Conservation (phyloP, 2,329 filamentous ascomycete genomes). For the Botrytis paeoniae region DNA sequence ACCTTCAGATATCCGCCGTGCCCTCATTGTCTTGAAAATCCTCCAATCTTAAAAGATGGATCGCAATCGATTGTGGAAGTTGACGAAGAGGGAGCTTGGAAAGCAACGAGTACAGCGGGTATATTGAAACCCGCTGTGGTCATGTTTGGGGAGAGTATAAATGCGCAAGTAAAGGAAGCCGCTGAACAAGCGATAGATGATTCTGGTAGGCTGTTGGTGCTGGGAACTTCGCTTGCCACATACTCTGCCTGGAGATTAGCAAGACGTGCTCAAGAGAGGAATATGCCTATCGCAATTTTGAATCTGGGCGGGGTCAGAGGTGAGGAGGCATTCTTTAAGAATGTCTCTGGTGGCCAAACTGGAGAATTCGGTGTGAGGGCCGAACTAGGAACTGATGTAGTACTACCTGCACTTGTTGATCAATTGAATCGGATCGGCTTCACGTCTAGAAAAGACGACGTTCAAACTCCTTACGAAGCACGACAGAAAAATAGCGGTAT, state of each 20-base stretch:
- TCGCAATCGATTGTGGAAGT: slow-evolving; percentile 59
- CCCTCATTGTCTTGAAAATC: slow-evolving; percentile 68
- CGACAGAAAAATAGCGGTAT: slow-evolving; percentile 36
- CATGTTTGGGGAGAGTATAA: slow-evolving; percentile 94
- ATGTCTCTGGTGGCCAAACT: slow-evolving; percentile 50
- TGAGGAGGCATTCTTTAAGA: slow-evolving; percentile 68
- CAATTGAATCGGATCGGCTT: slow-evolving; percentile 41
- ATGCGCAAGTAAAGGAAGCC: slow-evolving; percentile 62
- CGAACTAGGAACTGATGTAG: slow-evolving; percentile 55
- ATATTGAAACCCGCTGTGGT: slow-evolving; percentile 89
- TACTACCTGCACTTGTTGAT: slow-evolving; percentile 57
- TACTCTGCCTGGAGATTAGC: slow-evolving; percentile 93
- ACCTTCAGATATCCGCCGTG: slow-evolving; percentile 91
- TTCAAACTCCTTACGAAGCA: slow-evolving; percentile 30
- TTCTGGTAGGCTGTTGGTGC: slow-evolving; percentile 69
- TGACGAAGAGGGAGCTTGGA: slow-evolving; percentile 80
- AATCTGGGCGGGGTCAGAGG: slow-evolving; percentile 84
- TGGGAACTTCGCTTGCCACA: slow-evolving; percentile 89
- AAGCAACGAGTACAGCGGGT: slow-evolving; percentile 62
- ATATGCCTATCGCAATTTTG: slow-evolving; percentile 82
- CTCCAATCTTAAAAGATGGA: slow-evolving; percentile 56
- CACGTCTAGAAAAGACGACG: slow-evolving; percentile 33
- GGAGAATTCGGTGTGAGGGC: slow-evolving; percentile 55
- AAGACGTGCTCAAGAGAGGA: slow-evolving; percentile 75
- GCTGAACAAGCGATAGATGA: slow-evolving; percentile 79